Evolutionary conservation across 192 early-diverging fungal species (phyloP).

Genomic region (Funneliformis mosseae): DNA sequence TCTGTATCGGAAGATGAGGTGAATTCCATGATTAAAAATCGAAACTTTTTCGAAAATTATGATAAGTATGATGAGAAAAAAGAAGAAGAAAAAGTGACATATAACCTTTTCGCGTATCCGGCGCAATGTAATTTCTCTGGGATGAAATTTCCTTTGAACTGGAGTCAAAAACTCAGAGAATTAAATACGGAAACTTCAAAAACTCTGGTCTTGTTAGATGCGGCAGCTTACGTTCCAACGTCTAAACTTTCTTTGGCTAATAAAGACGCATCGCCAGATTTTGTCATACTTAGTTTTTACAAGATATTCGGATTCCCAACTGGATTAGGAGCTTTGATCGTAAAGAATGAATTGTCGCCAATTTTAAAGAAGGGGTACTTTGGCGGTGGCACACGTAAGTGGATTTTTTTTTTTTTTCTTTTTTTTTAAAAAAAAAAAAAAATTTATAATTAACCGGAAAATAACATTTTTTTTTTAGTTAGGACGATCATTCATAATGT

Average conservation of each 20-base stretch:
- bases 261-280: constrained; percentile 59
- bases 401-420: neutral
- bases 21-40: constrained; percentile 2
- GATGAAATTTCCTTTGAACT: constrained; percentile 65
- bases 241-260: constrained; percentile 58
- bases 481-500: neutral
- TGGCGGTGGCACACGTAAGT: constrained; percentile 71
- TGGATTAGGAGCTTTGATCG: constrained; percentile 75
- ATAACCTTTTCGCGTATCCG: constrained; percentile 73
- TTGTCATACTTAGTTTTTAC: constrained; percentile 80
- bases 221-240: constrained; percentile 72
- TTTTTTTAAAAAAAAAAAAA: too few species aligned
- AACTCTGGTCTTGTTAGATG: constrained; percentile 70
- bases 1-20: constrained; percentile 36
- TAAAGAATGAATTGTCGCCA: constrained; percentile 54
- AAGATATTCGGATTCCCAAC: constrained; percentile 89
- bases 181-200: constrained; percentile 37
- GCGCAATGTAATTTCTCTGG: constrained; percentile 89
- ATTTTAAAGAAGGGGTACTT: constrained; percentile 64
- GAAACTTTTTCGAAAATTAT: too few species aligned
- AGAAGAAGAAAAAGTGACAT: neutral
- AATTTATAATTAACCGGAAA: too few species aligned
- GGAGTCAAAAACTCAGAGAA: constrained; percentile 50
- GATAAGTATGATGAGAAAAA: neutral
- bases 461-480: neutral